These are phyloP conservation scores for Fusarium verrucosum DNA, from an alignment of 2,329 filamentous ascomycete genomes.

Conservation along the genomic window DNA sequence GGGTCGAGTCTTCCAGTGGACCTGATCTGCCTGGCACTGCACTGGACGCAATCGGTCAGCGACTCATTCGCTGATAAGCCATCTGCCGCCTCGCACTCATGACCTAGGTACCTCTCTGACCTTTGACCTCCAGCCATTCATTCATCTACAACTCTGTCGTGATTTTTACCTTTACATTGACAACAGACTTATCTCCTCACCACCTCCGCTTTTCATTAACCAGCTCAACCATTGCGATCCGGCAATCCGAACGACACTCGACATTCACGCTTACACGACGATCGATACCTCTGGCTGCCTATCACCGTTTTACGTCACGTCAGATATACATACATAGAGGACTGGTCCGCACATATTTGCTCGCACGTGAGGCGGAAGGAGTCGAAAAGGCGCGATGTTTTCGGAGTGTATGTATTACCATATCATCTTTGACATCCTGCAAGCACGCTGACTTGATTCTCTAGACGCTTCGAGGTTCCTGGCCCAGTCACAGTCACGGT, in stretches of 20 bases:
- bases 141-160: constrained; percentile 30
- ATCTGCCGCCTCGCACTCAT: constrained; percentile 43
- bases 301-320: constrained; percentile 37
- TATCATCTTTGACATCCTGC: background rate
- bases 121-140: constrained; percentile 27
- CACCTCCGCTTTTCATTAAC: constrained; percentile 3
- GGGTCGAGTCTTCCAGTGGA: constrained; percentile 26
- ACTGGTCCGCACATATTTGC: constrained; percentile 19
- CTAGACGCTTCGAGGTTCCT: constrained; percentile 96
- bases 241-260: constrained; percentile 7
- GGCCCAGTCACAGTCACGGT: constrained; percentile 91
- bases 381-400: constrained; percentile 54
- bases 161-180: constrained; percentile 28
- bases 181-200: constrained; percentile 16
- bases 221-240: constrained; percentile 5
- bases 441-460: constrained; percentile 23
- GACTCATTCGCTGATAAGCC: constrained; percentile 43
- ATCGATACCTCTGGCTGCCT: constrained; percentile 23
- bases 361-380: constrained; percentile 48
- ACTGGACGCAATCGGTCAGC: constrained; percentile 41
- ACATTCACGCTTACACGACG: constrained; percentile 32
- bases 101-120: constrained; percentile 35
- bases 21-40: constrained; percentile 36
- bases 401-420: constrained; percentile 79
- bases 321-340: constrained; percentile 25